phyloP scores from a whole-genome alignment of 345 rosid species.

The Crucihimalaya himalaica region DNA sequence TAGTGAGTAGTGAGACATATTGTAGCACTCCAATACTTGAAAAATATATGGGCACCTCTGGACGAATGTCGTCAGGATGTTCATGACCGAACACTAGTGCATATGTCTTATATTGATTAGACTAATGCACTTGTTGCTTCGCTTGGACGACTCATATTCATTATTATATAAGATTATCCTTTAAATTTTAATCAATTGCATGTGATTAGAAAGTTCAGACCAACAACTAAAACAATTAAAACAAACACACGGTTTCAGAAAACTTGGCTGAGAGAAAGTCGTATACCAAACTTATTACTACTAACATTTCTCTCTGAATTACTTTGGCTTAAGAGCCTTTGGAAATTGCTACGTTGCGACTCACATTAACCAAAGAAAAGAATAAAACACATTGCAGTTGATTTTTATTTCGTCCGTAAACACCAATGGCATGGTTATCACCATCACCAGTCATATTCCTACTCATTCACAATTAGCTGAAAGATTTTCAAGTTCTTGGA shows the following conservation, averaged over 20 bases:
- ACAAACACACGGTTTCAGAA: background rate
- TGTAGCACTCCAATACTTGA: background rate
- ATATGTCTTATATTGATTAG: background rate
- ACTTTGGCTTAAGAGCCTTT: background rate
- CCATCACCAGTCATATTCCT: background rate
- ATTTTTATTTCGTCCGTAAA: background rate
- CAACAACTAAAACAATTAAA: background rate
- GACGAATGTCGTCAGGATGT: background rate
- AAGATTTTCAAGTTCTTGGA: background rate
- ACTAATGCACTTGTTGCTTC: constrained; percentile 5
- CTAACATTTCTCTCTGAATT: background rate
- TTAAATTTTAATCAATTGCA: background rate
- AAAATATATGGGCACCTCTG: background rate
- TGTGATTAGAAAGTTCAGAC: background rate
- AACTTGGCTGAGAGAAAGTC: too few species aligned
- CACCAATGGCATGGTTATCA: background rate
- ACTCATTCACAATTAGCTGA: background rate
- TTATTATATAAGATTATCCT: background rate
- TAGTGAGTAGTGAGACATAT: too few species aligned
- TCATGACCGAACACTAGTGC: background rate
- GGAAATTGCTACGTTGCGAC: background rate
- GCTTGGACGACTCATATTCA: constrained; percentile 9
- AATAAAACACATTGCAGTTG: background rate
- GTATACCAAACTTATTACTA: background rate
- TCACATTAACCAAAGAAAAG: background rate